Evolutionary conservation across 148 eudicot species (phyloP).

Genomic region (Tetragonia tetragonoides): DNA sequence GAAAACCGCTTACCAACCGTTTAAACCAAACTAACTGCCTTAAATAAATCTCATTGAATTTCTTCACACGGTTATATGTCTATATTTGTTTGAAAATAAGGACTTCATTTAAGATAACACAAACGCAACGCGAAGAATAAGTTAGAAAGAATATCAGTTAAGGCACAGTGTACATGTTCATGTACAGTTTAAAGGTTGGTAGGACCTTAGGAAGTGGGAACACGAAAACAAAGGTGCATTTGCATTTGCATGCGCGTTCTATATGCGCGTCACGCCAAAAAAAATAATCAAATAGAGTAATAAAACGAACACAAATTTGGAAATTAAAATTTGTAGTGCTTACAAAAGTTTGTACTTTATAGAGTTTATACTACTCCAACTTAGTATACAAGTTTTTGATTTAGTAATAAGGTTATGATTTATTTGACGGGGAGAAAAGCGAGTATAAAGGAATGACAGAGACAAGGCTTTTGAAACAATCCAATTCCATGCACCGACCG

Average conservation of each 20-base stretch:
- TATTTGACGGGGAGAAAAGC: background rate
- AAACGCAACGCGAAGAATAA: background rate
- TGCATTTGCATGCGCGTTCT: constrained; percentile 16
- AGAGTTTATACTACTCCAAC: no score
- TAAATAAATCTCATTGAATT: no score
- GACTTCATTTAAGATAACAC: no score
- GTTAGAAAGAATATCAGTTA: background rate
- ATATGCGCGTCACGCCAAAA: constrained; percentile 7
- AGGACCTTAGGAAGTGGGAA: background rate
- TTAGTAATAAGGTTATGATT: background rate
- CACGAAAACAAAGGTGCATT: background rate
- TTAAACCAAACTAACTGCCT: no score
- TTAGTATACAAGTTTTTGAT: no score
- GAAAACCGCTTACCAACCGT: no score
- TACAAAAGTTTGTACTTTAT: background rate
- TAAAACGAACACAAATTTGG: background rate
- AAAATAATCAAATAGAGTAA: no score
- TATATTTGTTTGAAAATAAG: no score
- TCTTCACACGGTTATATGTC: no score
- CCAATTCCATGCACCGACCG: constrained; percentile 25
- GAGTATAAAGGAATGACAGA: background rate
- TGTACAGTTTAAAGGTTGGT: background rate
- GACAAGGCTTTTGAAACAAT: constrained; percentile 20
- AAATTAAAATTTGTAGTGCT: background rate
- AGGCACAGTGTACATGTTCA: background rate